phyloP scores from a whole-genome alignment of 306 rosid genomes.

The Ochetophila trinervis region DNA sequence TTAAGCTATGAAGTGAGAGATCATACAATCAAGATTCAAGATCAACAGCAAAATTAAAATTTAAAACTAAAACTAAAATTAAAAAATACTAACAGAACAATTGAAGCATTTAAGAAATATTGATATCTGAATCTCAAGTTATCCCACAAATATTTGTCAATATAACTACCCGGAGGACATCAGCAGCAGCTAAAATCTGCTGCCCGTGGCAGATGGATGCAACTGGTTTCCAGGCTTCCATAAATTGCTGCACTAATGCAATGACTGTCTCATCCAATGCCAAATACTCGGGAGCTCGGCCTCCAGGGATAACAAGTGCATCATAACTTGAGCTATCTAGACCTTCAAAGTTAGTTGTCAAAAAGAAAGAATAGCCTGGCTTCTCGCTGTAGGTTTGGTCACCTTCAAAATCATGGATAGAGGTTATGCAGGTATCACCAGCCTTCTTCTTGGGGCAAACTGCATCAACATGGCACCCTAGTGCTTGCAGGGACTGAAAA shows the following conservation, averaged over 20 bases:
- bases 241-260: slow-evolving; percentile 37
- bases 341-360: slow-evolving; percentile 57
- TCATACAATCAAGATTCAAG: too few species aligned
- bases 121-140: too few species aligned
- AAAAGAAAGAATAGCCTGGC: slow-evolving; percentile 62
- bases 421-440: slow-evolving; percentile 74
- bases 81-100: too few species aligned
- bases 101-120: too few species aligned
- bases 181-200: slow-evolving; percentile 80
- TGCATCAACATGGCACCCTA: slow-evolving; percentile 83
- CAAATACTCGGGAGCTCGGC: slow-evolving; percentile 52
- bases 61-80: too few species aligned
- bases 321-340: slow-evolving; percentile 57
- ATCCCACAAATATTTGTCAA: background rate
- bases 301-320: slow-evolving; percentile 56
- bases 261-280: slow-evolving; percentile 41
- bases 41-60: too few species aligned
- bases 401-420: slow-evolving; percentile 90
- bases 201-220: slow-evolving; percentile 71
- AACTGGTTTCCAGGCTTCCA: slow-evolving; percentile 47
- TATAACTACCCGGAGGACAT: slow-evolving; percentile 63
- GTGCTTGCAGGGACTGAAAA: slow-evolving; percentile 79
- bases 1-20: too few species aligned
- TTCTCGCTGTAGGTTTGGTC: slow-evolving; percentile 84
- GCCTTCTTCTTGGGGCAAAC: slow-evolving; percentile 76